Evolutionary conservation across 1,284 basidiomycete species (phyloP).

Genomic region (Ceratobasidium papillatum): DNA sequence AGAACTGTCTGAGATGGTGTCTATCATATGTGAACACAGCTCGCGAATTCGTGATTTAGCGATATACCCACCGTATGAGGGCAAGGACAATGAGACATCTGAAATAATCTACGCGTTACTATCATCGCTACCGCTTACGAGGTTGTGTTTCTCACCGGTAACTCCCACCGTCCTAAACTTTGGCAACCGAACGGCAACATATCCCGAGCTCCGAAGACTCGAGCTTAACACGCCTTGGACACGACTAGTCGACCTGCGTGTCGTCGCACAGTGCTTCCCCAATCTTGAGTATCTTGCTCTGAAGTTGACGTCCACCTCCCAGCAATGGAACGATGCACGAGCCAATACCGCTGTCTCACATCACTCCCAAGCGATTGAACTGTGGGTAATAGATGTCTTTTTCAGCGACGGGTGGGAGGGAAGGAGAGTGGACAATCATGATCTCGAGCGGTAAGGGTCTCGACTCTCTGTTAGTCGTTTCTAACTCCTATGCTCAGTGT

Average conservation of each 20-base stretch:
- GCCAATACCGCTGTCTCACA: not conserved
- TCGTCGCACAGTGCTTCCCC: not conserved
- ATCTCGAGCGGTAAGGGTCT: not conserved
- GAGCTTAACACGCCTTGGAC: not conserved
- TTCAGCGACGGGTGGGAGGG: not conserved
- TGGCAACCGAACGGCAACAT: not conserved
- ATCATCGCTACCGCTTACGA: not conserved
- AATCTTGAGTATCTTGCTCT: conserved; percentile 7
- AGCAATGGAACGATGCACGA: not conserved
- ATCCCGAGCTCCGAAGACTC: not conserved
- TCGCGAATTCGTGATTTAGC: not conserved
- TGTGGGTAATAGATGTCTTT: not conserved
- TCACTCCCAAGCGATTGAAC: not conserved
- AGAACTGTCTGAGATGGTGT: not conserved
- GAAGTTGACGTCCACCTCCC: not conserved
- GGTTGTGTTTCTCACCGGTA: not conserved
- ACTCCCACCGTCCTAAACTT: not conserved
- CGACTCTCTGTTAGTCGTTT: not conserved
- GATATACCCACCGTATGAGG: conserved; percentile 10
- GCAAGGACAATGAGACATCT: not conserved
- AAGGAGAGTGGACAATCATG: not conserved
- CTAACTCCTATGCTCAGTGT: not conserved
- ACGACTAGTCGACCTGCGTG: not conserved
- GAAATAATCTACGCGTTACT: not conserved
- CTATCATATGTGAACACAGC: not conserved